These are phyloP conservation scores for Artomyces pyxidatus DNA, from an alignment of 768 basidiomycete genomes.

Conservation along the genomic window DNA sequence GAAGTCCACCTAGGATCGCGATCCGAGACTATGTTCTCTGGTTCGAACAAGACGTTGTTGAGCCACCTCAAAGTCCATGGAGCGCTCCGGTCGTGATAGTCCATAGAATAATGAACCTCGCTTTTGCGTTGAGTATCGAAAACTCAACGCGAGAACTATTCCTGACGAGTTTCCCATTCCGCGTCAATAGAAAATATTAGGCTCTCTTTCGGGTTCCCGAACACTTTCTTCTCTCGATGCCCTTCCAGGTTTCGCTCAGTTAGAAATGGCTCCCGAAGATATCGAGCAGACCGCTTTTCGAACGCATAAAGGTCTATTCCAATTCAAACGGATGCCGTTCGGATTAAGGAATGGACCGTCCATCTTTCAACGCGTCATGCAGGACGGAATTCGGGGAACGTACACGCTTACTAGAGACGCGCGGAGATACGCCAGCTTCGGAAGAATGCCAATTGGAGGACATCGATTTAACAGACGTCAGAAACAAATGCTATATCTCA, in stretches of 20 bases:
- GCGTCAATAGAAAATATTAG: constrained; percentile 15
- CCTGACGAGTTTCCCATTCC: constrained; percentile 17
- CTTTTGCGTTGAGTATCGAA: constrained; percentile 28
- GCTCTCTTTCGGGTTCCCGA: constrained; percentile 21
- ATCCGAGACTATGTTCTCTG: background rate
- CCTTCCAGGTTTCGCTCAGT: constrained; percentile 33
- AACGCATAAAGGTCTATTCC: constrained; percentile 31
- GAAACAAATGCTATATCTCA: constrained; percentile 4
- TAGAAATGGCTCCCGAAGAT: constrained; percentile 23
- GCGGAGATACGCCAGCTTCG: background rate
- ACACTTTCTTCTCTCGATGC: constrained; percentile 28
- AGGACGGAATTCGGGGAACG: constrained; percentile 15
- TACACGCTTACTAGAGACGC: background rate
- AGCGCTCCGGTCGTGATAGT: constrained; percentile 25
- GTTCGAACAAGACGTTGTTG: constrained; percentile 28
- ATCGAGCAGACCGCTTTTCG: constrained; percentile 30
- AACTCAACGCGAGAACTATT: constrained; percentile 20
- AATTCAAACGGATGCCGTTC: constrained; percentile 36
- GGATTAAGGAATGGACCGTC: constrained; percentile 23
- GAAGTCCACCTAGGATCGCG: constrained; percentile 1
- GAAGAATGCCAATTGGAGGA: constrained; percentile 3
- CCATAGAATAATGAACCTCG: constrained; percentile 29
- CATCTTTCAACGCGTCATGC: constrained; percentile 36
- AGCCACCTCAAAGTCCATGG: constrained; percentile 33
- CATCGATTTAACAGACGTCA: background rate